Conservation (phyloP, 202 grass and related monocot genomes). For the Saccharum hybrid region DNA sequence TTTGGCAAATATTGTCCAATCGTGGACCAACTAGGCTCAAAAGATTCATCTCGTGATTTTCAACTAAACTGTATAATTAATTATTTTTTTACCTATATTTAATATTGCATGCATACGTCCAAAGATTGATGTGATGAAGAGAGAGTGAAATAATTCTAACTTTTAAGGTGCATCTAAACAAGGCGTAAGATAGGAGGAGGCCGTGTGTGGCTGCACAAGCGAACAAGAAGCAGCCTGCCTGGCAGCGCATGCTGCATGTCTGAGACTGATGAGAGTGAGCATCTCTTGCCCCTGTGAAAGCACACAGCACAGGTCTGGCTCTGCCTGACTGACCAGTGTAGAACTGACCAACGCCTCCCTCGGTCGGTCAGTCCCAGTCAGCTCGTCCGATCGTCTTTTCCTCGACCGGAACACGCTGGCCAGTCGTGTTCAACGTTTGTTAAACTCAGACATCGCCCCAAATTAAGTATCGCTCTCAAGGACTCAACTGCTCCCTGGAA, state of each 20-base stretch:
- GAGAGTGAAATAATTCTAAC: too few species aligned
- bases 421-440: neutral
- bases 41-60: too few species aligned
- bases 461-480: neutral
- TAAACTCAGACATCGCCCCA: neutral
- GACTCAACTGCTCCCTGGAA: constrained; percentile 4
- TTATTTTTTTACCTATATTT: too few species aligned
- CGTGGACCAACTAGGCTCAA: too few species aligned
- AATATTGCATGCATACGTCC: too few species aligned
- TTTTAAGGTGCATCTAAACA: too few species aligned
- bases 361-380: neutral
- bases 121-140: too few species aligned
- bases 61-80: too few species aligned
- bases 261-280: too few species aligned
- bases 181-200: too few species aligned
- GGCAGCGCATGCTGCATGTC: neutral
- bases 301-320: neutral
- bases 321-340: constrained; percentile 8
- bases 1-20: too few species aligned
- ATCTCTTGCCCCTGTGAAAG: constrained; percentile 14
- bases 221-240: neutral
- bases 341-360: neutral
- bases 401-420: constrained; percentile 14
- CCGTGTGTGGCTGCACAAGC: neutral
- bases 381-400: constrained; percentile 11